phyloP scores from a whole-genome alignment of 2,329 filamentous ascomycete species.

The Fusarium udum region DNA sequence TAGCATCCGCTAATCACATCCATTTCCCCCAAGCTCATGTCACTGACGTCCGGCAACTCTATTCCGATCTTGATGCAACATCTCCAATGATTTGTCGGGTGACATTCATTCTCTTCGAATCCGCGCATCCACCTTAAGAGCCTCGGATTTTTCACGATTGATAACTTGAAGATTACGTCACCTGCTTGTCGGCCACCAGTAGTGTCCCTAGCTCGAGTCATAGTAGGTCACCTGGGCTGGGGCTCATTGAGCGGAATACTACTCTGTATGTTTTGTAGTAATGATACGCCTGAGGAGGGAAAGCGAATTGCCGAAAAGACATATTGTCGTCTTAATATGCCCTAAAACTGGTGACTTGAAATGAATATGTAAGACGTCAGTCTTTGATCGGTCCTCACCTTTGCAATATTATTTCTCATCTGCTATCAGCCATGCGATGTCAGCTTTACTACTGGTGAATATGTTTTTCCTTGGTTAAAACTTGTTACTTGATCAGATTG shows the following conservation, averaged over 20 bases:
- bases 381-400: too few species aligned
- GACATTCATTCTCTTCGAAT: background rate
- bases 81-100: background rate
- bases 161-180: conserved; percentile 16
- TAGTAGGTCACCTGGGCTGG: rapidly evolving
- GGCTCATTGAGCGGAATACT: background rate
- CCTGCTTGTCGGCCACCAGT: conserved; percentile 16
- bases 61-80: background rate
- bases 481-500: rapidly evolving
- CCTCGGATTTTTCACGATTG: background rate
- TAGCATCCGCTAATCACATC: background rate
- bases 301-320: rapidly evolving
- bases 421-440: too few species aligned
- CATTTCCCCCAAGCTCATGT: background rate
- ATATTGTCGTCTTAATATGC: rapidly evolving
- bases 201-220: conserved; percentile 17
- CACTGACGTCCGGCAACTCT: background rate
- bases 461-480: background rate
- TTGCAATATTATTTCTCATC: too few species aligned
- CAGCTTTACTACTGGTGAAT: too few species aligned
- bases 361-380: too few species aligned
- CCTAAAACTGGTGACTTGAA: too few species aligned
- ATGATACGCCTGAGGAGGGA: background rate
- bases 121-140: background rate
- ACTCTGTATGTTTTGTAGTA: rapidly evolving